Evolutionary conservation across 306 rosid genomes (phyloP).

Genomic region (Calophaca sinica): DNA sequence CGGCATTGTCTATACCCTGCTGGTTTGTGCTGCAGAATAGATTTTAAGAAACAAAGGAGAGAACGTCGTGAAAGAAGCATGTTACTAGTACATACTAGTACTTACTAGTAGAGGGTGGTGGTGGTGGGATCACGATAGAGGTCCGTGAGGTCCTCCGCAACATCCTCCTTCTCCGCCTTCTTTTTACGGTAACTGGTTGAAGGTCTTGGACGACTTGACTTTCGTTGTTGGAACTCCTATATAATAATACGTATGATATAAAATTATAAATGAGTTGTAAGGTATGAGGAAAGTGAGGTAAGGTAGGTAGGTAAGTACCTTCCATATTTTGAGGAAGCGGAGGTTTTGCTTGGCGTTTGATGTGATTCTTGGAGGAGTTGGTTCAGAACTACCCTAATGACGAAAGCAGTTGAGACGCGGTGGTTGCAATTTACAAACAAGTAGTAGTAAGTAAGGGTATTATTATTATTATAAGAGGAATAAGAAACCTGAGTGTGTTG

Average conservation of each 20-base stretch:
- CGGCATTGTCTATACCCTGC: conserved; percentile 71
- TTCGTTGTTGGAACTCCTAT: conserved; percentile 75
- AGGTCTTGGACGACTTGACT: conserved; percentile 68
- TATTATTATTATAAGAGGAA: not conserved
- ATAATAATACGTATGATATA: not conserved
- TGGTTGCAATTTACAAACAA: no score
- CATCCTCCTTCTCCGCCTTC: conserved; percentile 72
- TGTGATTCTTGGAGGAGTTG: conserved; percentile 79
- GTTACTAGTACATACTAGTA: not conserved
- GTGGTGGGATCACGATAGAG: conserved; percentile 77
- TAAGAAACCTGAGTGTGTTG: conserved; percentile 27
- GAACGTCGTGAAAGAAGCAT: conserved; percentile 8
- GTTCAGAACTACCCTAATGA: conserved; percentile 60
- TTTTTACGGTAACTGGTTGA: conserved; percentile 89
- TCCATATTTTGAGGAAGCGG: conserved; percentile 77
- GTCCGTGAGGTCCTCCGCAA: conserved; percentile 55
- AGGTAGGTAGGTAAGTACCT: no score
- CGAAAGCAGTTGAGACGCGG: no score
- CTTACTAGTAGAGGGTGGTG: conserved; percentile 75
- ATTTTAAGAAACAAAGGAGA: conserved; percentile 24
- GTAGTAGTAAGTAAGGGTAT: no score
- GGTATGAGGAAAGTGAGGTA: no score
- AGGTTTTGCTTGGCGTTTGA: conserved; percentile 88
- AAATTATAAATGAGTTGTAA: not conserved
- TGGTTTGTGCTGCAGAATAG: conserved; percentile 69